Evolutionary conservation across 495 filamentous ascomycete genomes (phyloP), one percentile per base, ranked within the genome.

Genomic region (Xylaria sp.): DNA sequence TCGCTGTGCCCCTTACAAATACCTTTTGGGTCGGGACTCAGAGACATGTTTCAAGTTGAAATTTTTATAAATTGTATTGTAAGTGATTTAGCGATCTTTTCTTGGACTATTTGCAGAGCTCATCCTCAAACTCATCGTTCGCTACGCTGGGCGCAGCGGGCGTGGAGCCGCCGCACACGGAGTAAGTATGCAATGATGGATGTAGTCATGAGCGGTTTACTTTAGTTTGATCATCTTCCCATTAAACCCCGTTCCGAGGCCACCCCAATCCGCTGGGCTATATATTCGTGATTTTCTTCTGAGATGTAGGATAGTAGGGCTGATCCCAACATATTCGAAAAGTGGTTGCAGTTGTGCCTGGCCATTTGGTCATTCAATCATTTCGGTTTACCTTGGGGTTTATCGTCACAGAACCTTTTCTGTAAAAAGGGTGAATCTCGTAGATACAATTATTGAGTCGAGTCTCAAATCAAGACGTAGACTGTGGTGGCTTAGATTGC

Each of bases 241-340:
- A 50, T 50, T 8, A 24, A 15, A 9, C n/a, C 52, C 31, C 31
- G 52, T 11, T 55, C 12, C 33, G 37, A 12, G 17, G 31, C 31
- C 57, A 33, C 9, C n/a, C 21, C 37, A 33, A 43, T 64, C 41
- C 37, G 19, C 11, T 46, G 61, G 41, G 61, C 24, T 31, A 64
- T 33, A 14, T 48, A 43, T 46, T 61, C 35, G 59, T 62, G 21
- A 26, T 44, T 29, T 11, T 44, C 61, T 8, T 63, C 11, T 21
- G n/a, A n/a, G n/a, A n/a, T n/a, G n/a, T 37, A 33, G 15, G 24
- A 41, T 74, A 72, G 73, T 58, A 44, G 72, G 62, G 29, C 73
- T 77, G 26, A 83, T 83, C 43, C 79, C 78, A 52, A 84, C 70
- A 29, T 81, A 76, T 68, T 81, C 77, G 17, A 84, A 66, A 26